Conservation (phyloP, 352 stramenopile species). For the Globisporangium abappressorium region DNA sequence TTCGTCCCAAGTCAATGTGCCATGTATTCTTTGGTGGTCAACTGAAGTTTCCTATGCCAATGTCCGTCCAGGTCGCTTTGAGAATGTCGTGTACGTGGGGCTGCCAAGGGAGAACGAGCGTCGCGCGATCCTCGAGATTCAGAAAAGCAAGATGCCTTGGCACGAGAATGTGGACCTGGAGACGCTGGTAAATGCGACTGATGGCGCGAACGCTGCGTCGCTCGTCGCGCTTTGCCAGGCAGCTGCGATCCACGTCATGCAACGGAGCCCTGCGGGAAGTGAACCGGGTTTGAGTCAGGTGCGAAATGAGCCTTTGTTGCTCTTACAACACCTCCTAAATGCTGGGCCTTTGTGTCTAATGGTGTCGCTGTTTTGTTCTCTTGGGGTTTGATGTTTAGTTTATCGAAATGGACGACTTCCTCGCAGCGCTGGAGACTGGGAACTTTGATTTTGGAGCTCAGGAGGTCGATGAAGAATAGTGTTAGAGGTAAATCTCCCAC, state of each 20-base stretch:
- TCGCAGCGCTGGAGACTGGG: constrained; percentile 29
- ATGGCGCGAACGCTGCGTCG: constrained; percentile 69
- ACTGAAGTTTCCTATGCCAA: not conserved
- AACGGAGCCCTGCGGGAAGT: constrained; percentile 32
- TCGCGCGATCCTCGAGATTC: constrained; percentile 61
- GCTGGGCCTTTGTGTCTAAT: not conserved
- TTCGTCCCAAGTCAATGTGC: not conserved
- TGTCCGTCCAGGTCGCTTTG: constrained; percentile 56
- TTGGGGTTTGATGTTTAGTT: constrained; percentile 10
- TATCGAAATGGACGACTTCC: constrained; percentile 51
- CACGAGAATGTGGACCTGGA: constrained; percentile 42
- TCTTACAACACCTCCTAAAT: too few relatives aligned
- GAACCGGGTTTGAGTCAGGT: constrained; percentile 23
- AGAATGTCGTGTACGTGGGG: constrained; percentile 79
- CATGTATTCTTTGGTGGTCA: not conserved
- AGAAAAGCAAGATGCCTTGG: constrained; percentile 73
- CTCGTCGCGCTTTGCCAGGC: constrained; percentile 68
- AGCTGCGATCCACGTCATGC: constrained; percentile 73
- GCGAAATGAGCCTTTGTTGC: not conserved
- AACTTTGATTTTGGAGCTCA: constrained; percentile 41
- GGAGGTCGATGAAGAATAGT: constrained; percentile 6
- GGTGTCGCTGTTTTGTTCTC: not conserved
- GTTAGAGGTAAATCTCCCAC: not conserved
- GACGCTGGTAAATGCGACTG: constrained; percentile 47
- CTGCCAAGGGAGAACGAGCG: constrained; percentile 53